Base-by-base conservation (phyloP, 2,329 filamentous ascomycete genomes). In the Didymella pomorum region DNA sequence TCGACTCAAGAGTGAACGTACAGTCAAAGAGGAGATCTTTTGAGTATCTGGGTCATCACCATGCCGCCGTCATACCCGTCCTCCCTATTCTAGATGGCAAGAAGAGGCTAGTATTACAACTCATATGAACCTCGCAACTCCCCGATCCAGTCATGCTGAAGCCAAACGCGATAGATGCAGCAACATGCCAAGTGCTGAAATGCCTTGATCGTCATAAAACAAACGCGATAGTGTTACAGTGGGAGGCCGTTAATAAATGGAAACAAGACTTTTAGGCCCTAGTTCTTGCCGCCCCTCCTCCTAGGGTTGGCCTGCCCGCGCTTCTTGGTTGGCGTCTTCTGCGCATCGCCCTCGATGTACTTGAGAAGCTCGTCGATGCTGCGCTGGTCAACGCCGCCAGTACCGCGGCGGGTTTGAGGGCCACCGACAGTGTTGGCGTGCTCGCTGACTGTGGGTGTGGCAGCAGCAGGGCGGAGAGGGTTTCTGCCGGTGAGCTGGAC, bases 351-450 rank as follows among this genome's bases (percentile, higher is more conserved):
- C 78, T 98, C 95, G 67, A 99, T 98, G 78, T 94, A 98, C 78
- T 90, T 92, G 74, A 99, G 83, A 39, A 99, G 81, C 76, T 99
- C 94, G 69, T 98, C 93, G 63, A 99, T 93, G 79, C 88, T 97
- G 69, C 93, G 86, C 54, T 89, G 87, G 74, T 96, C 92, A 46
- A 93, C 63, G n/a, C 71, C 66, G 39, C 68, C 65, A 14, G 60
- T 80, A 25, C 72, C 71, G 21, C 45, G 56, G n/a, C 50, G 56
- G 51, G 71, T 73, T 33, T 76, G 77, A 76, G 79, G 63, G 69
- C 73, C 65, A 42, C 69, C 70, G 21, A 74, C 73, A 20, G 76
- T 75, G 25, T 68, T 68, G 31, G 76, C 78, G 9, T 80, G 76
- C 56, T 82, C 78, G 53, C 84, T 82, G 14, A 82, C 78, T 11